phyloP scores from a whole-genome alignment of 2,329 filamentous ascomycete genomes.

The Fusarium vanettenii region DNA sequence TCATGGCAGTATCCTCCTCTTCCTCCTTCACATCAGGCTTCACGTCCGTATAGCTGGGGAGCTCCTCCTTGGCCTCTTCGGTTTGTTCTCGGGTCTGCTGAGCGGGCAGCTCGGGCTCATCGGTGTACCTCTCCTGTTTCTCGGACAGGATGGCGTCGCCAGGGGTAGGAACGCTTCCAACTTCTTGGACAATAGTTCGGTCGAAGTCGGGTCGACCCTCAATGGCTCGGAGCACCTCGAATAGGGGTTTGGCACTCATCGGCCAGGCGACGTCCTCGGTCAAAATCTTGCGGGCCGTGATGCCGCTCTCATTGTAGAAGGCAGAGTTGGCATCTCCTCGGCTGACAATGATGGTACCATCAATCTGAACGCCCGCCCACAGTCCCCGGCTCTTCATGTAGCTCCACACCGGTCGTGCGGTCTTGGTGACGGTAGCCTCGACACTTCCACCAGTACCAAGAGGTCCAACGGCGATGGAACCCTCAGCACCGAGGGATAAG shows the following conservation, averaged over 20 bases:
- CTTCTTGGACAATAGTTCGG: conserved; percentile 41
- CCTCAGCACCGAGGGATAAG: conserved; percentile 75
- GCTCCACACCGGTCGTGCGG: conserved; percentile 75
- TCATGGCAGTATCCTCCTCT: conserved; percentile 15
- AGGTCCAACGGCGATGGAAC: conserved; percentile 72
- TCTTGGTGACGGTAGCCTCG: conserved; percentile 47
- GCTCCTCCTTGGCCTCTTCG: conserved; percentile 32
- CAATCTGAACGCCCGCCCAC: conserved; percentile 83
- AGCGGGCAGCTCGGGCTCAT: conserved; percentile 5
- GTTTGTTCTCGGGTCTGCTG: neutral
- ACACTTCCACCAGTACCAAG: conserved; percentile 73
- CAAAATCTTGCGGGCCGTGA: conserved; percentile 52
- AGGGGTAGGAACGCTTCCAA: conserved; percentile 38
- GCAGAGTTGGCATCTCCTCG: conserved; percentile 81
- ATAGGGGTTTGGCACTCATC: conserved; percentile 50
- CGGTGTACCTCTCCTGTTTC: conserved; percentile 46
- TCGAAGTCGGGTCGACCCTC: conserved; percentile 48
- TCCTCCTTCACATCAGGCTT: conserved; percentile 23
- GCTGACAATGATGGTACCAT: conserved; percentile 82
- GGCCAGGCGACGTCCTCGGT: conserved; percentile 55
- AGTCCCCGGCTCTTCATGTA: conserved; percentile 86
- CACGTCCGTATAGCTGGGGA: conserved; percentile 26
- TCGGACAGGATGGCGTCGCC: conserved; percentile 34
- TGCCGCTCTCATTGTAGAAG: conserved; percentile 74
- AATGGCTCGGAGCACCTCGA: conserved; percentile 54